phyloP scores from a whole-genome alignment of 768 basidiomycete species.

The Infundibulicybe gibba region DNA sequence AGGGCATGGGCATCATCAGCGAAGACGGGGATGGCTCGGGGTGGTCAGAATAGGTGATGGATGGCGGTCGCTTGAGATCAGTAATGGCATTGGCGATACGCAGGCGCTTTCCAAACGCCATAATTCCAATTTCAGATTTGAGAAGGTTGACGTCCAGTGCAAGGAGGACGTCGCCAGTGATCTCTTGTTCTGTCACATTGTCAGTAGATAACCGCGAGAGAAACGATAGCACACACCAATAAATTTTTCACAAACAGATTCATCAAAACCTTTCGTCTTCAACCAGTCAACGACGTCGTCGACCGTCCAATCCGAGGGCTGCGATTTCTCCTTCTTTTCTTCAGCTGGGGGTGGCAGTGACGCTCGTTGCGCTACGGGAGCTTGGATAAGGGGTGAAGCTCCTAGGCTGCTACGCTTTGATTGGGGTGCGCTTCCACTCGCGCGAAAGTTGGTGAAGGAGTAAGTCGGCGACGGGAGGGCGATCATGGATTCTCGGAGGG shows the following conservation, averaged over 20 bases:
- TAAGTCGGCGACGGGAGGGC: background rate
- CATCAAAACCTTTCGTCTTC: conserved; percentile 78
- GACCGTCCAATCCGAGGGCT: conserved; percentile 78
- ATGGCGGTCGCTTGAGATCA: conserved; percentile 76
- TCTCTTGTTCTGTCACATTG: conserved; percentile 82
- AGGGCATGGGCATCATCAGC: conserved; percentile 16
- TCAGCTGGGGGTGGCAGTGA: conserved; percentile 3
- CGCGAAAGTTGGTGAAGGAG: conserved; percentile 11
- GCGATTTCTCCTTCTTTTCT: conserved; percentile 30
- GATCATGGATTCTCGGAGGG: background rate
- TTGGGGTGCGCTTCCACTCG: conserved; percentile 17
- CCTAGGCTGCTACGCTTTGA: conserved; percentile 43
- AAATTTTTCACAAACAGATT: conserved; percentile 81
- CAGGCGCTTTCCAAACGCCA: conserved; percentile 91
- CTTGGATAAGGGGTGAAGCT: conserved; percentile 14
- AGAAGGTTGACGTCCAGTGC: conserved; percentile 90
- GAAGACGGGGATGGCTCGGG: conserved; percentile 31
- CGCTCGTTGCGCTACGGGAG: background rate
- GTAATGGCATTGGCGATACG: conserved; percentile 90
- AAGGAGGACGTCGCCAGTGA: conserved; percentile 93
- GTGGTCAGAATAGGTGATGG: conserved; percentile 51
- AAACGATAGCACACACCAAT: conserved; percentile 49
- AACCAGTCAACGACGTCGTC: conserved; percentile 92
- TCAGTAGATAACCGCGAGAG: too few relatives aligned
- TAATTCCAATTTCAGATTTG: conserved; percentile 90